Base-by-base conservation (phyloP, 2,329 filamentous ascomycete genomes). In the Zarea fungicola region DNA sequence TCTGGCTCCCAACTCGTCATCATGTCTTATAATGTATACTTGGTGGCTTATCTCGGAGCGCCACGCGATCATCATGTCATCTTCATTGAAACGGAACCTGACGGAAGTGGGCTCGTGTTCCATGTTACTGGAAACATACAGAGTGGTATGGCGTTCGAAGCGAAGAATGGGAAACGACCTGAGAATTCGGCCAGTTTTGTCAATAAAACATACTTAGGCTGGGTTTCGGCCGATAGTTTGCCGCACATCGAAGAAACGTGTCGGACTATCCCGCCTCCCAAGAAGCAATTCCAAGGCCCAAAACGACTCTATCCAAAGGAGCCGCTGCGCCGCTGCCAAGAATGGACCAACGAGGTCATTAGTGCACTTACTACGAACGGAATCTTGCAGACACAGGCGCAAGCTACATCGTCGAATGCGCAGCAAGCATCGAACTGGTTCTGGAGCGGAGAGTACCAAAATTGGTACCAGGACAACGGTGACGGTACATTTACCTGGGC, bases 101-200 rank as follows among this genome's bases (percentile, higher is more conserved):
- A 31, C 26, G 43, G 47, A 13, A 8, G 25, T 16, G 50, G 48
- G 16, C 28, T 21, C 13, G 16, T 52, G 10, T 59, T 61, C 48
- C 58, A 65, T 26, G 61, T 65, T 19, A 59, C 55, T 3, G 62
- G 62, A 26, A 58, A 61, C 48, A 63, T 66, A 40, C 59, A 64
- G 36, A 52, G 53, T 41, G 60, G 62, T 16, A 64, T 65, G 59
- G 35, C 14, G 9, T 61, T 58, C 42, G 55, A 62, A 18, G 35
- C 56, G 26, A 59, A 55, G 35, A 25, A 44, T 1, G 31, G 22
- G 21, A 43, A 54, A 16, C 29, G 49, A 1, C 60, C 58, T 1
- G 56, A 59, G 43, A 36, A 58, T 7, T 56, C 56, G 4, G 37
- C 32, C 6, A 49, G 42, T 6, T 62, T 55, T 35, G 16, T 48